phyloP scores from a whole-genome alignment of 352 stramenopile genomes.

The Paralagenidium karlingii region DNA sequence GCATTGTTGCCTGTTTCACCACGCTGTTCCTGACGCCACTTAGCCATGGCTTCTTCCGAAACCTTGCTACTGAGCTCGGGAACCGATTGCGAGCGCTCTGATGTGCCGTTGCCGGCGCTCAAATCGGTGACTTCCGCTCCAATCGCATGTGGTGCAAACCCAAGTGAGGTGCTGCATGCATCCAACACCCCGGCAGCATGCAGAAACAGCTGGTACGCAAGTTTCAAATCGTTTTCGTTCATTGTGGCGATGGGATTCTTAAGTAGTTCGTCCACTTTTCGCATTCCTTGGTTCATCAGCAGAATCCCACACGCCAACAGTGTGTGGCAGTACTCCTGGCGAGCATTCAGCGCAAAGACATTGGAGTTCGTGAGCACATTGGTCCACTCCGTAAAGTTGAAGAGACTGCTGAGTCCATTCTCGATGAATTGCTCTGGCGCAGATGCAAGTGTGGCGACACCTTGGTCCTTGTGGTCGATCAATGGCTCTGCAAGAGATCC shows the following conservation, averaged over 20 bases:
- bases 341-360: slow-evolving; percentile 31
- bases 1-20: slow-evolving; percentile 2
- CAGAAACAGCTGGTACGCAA: slow-evolving; percentile 50
- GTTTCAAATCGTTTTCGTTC: slow-evolving; percentile 49
- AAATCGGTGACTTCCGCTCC: slow-evolving; percentile 21
- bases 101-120: too few relatives aligned
- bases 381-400: slow-evolving; percentile 43
- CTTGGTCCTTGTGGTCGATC: too few relatives aligned
- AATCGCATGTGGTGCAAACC: slow-evolving; percentile 13
- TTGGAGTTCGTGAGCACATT: slow-evolving; percentile 29
- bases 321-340: slow-evolving; percentile 34
- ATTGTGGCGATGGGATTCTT: slow-evolving; percentile 22
- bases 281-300: slow-evolving; percentile 26
- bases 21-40: slow-evolving; percentile 45
- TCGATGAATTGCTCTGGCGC: too few relatives aligned
- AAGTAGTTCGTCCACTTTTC: slow-evolving; percentile 28
- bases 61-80: not conserved
- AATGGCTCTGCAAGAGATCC: too few relatives aligned
- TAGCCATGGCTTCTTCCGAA: slow-evolving; percentile 26
- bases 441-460: too few relatives aligned
- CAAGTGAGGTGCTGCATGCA: slow-evolving; percentile 28
- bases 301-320: slow-evolving; percentile 28
- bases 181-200: slow-evolving; percentile 39
- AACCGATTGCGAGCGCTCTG: too few relatives aligned
- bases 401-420: slow-evolving; percentile 19